Percentiles rank a stretch among this genome's conserved stretches.
Evolutionary conservation across 805 yeast species (phyloP).

Genomic region (Candida gorgasii): DNA sequence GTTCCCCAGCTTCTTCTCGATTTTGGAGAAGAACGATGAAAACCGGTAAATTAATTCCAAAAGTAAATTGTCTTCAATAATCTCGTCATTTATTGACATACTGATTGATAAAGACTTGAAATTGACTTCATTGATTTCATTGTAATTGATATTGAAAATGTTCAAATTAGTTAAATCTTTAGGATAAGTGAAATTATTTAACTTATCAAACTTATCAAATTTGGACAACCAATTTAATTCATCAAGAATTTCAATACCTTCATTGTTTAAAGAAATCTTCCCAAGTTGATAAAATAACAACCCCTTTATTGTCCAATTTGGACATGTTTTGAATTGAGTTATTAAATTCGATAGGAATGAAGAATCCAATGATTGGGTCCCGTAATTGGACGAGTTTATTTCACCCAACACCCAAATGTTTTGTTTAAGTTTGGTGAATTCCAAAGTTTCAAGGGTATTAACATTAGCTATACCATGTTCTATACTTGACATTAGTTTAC

Average conservation of each 20-base stretch:
- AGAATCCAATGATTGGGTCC: slow-evolving; percentile 50
- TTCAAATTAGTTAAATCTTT: slow-evolving; percentile 8
- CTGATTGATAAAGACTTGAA: slow-evolving; percentile 6
- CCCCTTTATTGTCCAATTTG: slow-evolving; percentile 63
- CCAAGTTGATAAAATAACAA: slow-evolving; percentile 80
- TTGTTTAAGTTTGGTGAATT: slow-evolving; percentile 53
- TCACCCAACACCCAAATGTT: slow-evolving; percentile 87
- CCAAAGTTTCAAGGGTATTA: background rate
- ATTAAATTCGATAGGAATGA: slow-evolving; percentile 39
- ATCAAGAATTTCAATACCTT: slow-evolving; percentile 83
- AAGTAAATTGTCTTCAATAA: slow-evolving; percentile 18
- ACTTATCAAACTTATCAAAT: slow-evolving; percentile 9
- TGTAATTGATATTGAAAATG: slow-evolving; percentile 8
- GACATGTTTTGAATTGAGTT: slow-evolving; percentile 30
- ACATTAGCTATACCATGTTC: slow-evolving; percentile 1
- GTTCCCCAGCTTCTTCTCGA: slow-evolving; percentile 58
- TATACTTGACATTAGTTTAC: slow-evolving; percentile 11
- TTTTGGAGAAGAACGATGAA: slow-evolving; percentile 39
- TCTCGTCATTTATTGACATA: slow-evolving; percentile 10
- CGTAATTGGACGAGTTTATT: slow-evolving; percentile 70
- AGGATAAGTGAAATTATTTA: slow-evolving; percentile 25
- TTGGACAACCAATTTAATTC: slow-evolving; percentile 67
- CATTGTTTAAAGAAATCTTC: slow-evolving; percentile 64
- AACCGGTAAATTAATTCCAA: slow-evolving; percentile 49
- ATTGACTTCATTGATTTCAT: slow-evolving; percentile 6